These are phyloP conservation scores for Yamadazyma blattariae DNA, from an alignment of 1,139 yeast genomes.

Conservation along the genomic window DNA sequence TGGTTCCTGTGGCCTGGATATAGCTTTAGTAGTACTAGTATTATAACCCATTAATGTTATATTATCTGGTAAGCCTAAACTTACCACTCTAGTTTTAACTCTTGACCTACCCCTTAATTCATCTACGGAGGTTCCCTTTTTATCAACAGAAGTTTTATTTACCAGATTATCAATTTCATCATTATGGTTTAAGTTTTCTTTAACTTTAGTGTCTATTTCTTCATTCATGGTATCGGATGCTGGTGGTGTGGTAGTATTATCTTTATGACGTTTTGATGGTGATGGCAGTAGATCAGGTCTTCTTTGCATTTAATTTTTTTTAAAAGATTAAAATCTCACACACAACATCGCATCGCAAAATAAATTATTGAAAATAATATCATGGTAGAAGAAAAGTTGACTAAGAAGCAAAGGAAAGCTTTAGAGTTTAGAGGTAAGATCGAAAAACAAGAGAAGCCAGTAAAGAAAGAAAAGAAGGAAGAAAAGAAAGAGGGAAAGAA, in stretches of 20 bases:
- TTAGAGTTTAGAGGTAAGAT: conserved; percentile 52
- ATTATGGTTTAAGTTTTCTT: too few relatives aligned
- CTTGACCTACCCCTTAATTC: conserved; percentile 22
- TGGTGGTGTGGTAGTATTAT: not conserved
- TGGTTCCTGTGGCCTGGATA: not conserved
- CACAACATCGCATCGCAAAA: conserved; percentile 8
- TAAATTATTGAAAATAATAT: conserved; percentile 7
- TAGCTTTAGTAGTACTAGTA: conserved; percentile 4
- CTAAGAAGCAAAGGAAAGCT: conserved; percentile 80
- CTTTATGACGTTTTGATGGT: conserved; percentile 3
- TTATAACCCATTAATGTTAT: conserved; percentile 62
- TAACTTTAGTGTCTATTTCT: too few relatives aligned
- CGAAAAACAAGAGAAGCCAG: conserved; percentile 36
- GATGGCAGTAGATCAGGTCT: conserved; percentile 3
- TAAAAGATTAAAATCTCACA: too few relatives aligned
- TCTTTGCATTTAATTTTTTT: not conserved
- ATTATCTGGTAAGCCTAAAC: conserved; percentile 17
- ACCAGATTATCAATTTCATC: not conserved
- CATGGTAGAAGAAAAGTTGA: conserved; percentile 40
- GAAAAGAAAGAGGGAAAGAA: conserved; percentile 11
- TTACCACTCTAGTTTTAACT: conserved; percentile 15
- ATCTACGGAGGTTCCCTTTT: not conserved
- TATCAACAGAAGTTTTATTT: not conserved
- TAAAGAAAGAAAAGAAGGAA: conserved; percentile 17
- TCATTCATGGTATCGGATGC: too few relatives aligned